Conservation (phyloP, 306 rosid species). For the Benincasa hispida region DNA sequence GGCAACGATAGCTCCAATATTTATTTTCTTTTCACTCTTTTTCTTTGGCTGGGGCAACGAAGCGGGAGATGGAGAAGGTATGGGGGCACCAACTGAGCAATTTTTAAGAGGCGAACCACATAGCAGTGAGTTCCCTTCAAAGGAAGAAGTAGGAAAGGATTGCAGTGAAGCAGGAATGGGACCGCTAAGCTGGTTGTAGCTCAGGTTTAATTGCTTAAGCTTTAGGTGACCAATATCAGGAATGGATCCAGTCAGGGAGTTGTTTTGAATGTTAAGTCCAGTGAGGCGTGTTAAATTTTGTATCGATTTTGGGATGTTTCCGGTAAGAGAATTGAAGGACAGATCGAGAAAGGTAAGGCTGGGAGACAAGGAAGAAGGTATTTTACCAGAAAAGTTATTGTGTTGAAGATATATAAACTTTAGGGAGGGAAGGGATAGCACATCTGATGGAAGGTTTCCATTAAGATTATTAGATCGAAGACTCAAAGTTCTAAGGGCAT, state of each 20-base stretch:
- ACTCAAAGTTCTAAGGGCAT: conserved; percentile 49
- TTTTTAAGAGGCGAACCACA: conserved; percentile 62
- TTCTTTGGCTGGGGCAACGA: conserved; percentile 15
- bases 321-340: conserved; percentile 61
- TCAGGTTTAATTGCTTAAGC: conserved; percentile 50
- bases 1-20: conserved; percentile 33
- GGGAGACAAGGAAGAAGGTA: conserved; percentile 41
- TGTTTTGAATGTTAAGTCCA: conserved; percentile 47
- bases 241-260: conserved; percentile 52
- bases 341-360: conserved; percentile 49
- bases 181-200: conserved; percentile 68
- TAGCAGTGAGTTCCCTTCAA: conserved; percentile 47
- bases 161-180: conserved; percentile 47
- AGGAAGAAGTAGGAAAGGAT: conserved; percentile 48
- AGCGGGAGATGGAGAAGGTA: conserved; percentile 22
- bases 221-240: conserved; percentile 41
- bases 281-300: conserved; percentile 37
- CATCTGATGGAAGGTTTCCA: conserved; percentile 56
- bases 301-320: conserved; percentile 40
- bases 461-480: conserved; percentile 60
- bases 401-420: conserved; percentile 44
- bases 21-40: conserved; percentile 31
- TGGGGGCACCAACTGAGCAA: conserved; percentile 29
- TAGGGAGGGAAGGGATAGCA: conserved; percentile 57
- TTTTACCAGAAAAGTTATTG: conserved; percentile 50